These are phyloP conservation scores for Bertia moriformis DNA, from an alignment of 2,329 filamentous ascomycete genomes.

Conservation along the genomic window DNA sequence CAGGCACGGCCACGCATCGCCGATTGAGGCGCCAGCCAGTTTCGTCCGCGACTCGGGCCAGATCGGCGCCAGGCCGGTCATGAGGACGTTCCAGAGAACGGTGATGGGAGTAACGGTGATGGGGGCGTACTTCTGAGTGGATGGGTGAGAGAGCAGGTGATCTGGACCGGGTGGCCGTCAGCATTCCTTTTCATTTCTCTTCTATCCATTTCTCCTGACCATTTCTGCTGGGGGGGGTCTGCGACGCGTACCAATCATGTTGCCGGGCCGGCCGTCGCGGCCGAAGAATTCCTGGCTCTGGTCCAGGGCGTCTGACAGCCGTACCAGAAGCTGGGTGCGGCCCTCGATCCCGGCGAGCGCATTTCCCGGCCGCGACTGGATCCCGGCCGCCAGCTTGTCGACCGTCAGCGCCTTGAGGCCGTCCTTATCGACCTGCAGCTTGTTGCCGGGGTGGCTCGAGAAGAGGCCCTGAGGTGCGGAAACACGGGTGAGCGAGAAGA, in stretches of 20 bases:
- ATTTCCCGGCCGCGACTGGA: slow-evolving; percentile 73
- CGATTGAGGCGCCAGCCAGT: slow-evolving; percentile 73
- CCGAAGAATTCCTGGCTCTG: slow-evolving; percentile 76
- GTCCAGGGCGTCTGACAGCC: slow-evolving; percentile 59
- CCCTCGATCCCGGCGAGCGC: slow-evolving; percentile 75
- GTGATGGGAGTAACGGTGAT: slow-evolving; percentile 76
- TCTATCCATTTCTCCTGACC: background rate
- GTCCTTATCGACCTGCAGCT: slow-evolving; percentile 76
- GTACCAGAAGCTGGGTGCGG: slow-evolving; percentile 62
- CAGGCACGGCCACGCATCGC: slow-evolving; percentile 85
- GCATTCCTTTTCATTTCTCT: slow-evolving; percentile 6
- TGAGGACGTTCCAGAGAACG: slow-evolving; percentile 79
- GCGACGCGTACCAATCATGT: slow-evolving; percentile 85
- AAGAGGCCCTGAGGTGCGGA: slow-evolving; percentile 59
- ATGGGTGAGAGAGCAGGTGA: slow-evolving; percentile 80
- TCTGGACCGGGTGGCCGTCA: slow-evolving; percentile 39
- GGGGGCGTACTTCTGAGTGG: slow-evolving; percentile 76
- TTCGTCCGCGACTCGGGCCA: slow-evolving; percentile 80
- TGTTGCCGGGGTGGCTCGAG: slow-evolving; percentile 67
- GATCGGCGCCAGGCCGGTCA: slow-evolving; percentile 72
- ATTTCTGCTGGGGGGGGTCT: slow-evolving; percentile 4
- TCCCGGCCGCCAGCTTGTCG: slow-evolving; percentile 60
- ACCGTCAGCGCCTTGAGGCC: slow-evolving; percentile 63
- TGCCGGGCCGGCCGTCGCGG: slow-evolving; percentile 69
- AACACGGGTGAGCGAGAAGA: slow-evolving; percentile 3